Percentiles rank a stretch among this genome's conserved stretches.
phyloP scores from a whole-genome alignment of 441 rosid species.

The Populus hybrid region DNA sequence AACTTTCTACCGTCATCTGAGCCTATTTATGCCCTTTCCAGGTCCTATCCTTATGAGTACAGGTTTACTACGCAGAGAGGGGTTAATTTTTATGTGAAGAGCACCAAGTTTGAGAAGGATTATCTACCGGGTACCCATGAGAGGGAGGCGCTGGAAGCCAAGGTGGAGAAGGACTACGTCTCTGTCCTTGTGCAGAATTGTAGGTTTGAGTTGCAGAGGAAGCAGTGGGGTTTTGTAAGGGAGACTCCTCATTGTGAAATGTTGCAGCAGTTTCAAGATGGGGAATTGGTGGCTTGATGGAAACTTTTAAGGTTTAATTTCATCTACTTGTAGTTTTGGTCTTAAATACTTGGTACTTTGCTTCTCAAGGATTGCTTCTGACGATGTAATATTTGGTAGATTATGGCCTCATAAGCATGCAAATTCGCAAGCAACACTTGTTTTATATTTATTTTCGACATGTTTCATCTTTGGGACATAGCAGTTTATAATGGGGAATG shows the following conservation, averaged over 20 bases:
- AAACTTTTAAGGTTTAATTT: conserved; percentile 33
- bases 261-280: conserved; percentile 54
- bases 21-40: conserved; percentile 65
- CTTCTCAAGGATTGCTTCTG: neutral
- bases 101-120: conserved; percentile 72
- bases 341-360: conserved; percentile 4
- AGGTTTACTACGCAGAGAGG: conserved; percentile 64
- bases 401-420: conserved; percentile 14
- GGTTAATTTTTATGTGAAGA: conserved; percentile 76
- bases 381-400: conserved; percentile 9
- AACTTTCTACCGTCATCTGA: conserved; percentile 73
- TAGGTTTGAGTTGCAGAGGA: conserved; percentile 75
- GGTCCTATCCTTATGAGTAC: conserved; percentile 70
- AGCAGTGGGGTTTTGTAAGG: conserved; percentile 87
- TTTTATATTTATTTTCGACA: neutral
- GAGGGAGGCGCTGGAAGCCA: conserved; percentile 52
- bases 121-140: conserved; percentile 47
- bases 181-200: conserved; percentile 65
- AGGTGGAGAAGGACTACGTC: conserved; percentile 73
- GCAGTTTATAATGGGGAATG: neutral
- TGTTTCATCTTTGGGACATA: neutral
- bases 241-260: conserved; percentile 93
- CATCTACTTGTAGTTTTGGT: neutral
- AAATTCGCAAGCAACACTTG: neutral
- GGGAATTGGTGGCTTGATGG: conserved; percentile 40